Conservation (phyloP, 73 alveolate species). For the Stentor roeselii region DNA sequence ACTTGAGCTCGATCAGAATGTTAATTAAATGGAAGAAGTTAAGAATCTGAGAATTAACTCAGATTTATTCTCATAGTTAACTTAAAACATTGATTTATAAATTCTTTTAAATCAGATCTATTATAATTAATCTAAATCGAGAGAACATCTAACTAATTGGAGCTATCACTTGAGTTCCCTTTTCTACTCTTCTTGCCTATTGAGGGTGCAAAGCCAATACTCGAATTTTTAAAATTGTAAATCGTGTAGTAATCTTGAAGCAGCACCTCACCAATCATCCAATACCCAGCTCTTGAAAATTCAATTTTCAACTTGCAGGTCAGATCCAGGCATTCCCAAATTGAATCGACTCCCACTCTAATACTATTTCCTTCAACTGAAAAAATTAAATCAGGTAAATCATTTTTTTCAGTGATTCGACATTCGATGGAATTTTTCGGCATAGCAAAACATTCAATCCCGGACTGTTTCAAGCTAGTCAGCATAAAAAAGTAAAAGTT, state of each 20-base stretch:
- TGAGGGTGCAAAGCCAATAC: slow-evolving; percentile 18
- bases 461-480: neutral
- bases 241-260: neutral
- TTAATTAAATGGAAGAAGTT: too few species aligned
- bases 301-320: neutral
- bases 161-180: too few species aligned
- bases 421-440: neutral
- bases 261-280: slow-evolving; percentile 10
- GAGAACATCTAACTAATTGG: too few species aligned
- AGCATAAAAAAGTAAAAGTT: too few species aligned
- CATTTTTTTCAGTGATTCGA: neutral
- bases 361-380: neutral
- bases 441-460: neutral
- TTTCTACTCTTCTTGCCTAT: too few species aligned
- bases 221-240: neutral
- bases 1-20: too few species aligned
- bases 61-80: too few species aligned
- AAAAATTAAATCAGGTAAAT: neutral
- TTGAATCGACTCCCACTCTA: neutral
- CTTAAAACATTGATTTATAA: too few species aligned
- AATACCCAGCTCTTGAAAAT: neutral
- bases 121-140: too few species aligned
- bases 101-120: too few species aligned
- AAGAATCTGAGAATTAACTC: too few species aligned
- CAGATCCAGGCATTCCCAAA: neutral